Percentiles rank a stretch among this genome's conserved stretches.
Evolutionary conservation across 75 land plant genomes (phyloP).

Genomic region (Chamaecyparis obtusa): DNA sequence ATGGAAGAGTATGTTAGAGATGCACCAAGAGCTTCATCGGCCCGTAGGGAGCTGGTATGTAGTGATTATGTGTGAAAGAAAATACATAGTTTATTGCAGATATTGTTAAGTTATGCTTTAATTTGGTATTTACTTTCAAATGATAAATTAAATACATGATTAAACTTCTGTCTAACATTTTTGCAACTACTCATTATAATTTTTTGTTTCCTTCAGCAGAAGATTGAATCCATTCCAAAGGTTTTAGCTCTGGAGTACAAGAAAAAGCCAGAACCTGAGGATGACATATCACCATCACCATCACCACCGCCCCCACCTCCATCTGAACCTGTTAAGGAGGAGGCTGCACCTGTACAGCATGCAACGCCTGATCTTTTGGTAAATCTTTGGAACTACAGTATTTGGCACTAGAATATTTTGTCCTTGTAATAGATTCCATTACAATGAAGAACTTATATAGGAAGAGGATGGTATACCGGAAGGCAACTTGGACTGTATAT

Average conservation of each 20-base stretch:
- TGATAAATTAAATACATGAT: not conserved
- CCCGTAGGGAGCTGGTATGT: slow-evolving; percentile 58
- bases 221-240: not conserved
- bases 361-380: slow-evolving; percentile 57
- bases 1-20: slow-evolving; percentile 92
- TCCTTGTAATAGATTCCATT: not conserved
- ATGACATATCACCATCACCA: slow-evolving; percentile 29
- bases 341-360: slow-evolving; percentile 31
- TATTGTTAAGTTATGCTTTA: not conserved
- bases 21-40: slow-evolving; percentile 72
- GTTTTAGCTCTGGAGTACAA: slow-evolving; percentile 66
- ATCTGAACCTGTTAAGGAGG: slow-evolving; percentile 50
- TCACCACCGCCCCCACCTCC: slow-evolving; percentile 29
- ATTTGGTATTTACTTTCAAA: slow-evolving; percentile 2
- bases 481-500: not conserved
- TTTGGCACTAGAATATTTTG: not conserved
- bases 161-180: not conserved
- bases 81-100: not conserved
- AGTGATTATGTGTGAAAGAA: not conserved
- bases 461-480: not conserved
- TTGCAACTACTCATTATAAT: not conserved
- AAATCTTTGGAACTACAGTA: slow-evolving; percentile 11
- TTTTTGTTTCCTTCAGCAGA: not conserved
- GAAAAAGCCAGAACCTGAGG: slow-evolving; percentile 43
- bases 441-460: not conserved